Evolutionary conservation across 192 early-diverging fungal species (phyloP).

Genomic region (Coemansia sp.): DNA sequence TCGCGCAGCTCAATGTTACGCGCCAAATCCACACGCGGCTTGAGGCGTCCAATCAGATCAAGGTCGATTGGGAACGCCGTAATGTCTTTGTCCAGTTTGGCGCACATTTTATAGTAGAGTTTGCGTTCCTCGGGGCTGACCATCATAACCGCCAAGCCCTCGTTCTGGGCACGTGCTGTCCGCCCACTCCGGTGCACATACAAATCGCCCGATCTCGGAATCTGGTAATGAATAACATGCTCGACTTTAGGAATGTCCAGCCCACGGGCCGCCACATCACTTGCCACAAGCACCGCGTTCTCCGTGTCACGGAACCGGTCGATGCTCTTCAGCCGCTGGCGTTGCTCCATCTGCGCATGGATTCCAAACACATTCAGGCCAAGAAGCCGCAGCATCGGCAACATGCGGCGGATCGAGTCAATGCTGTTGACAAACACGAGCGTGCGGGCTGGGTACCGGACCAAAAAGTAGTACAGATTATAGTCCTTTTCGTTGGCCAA

Average conservation of each 20-base stretch:
- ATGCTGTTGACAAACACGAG: conserved; percentile 97
- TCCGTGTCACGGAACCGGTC: conserved; percentile 78
- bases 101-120: conserved; percentile 80
- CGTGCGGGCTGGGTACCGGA: conserved; percentile 83
- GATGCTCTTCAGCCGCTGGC: conserved; percentile 89
- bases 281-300: conserved; percentile 84
- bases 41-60: conserved; percentile 67
- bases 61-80: conserved; percentile 81
- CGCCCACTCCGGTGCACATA: conserved; percentile 95
- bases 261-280: conserved; percentile 94
- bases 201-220: conserved; percentile 88
- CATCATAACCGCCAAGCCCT: conserved; percentile 82
- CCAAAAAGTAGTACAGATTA: conserved; percentile 85
- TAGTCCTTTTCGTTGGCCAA: conserved; percentile 78
- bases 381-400: conserved; percentile 79
- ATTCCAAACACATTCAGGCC: conserved; percentile 73
- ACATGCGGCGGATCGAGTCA: conserved; percentile 83
- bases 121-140: conserved; percentile 81
- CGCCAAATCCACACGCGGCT: conserved; percentile 78
- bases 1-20: conserved; percentile 77
- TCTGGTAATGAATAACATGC: conserved; percentile 93
- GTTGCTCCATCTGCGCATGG: conserved; percentile 97
- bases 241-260: conserved; percentile 92
- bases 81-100: conserved; percentile 74
- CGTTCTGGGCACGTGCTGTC: conserved; percentile 82